Evolutionary conservation across 441 rosid species (phyloP).

Genomic region (Manihot esculenta): DNA sequence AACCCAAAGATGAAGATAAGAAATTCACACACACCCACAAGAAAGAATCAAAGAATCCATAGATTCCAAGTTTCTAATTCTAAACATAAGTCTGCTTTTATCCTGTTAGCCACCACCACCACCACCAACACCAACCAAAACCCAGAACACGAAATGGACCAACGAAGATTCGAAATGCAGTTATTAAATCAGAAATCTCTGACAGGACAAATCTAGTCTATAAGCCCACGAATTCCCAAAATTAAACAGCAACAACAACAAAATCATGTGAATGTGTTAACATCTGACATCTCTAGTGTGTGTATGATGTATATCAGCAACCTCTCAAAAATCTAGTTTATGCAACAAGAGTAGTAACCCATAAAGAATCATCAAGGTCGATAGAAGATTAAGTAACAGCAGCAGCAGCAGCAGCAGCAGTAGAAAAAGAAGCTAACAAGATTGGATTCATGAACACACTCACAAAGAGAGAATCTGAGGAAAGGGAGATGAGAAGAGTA

Average conservation of each 20-base stretch:
- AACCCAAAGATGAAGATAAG: slow-evolving; percentile 32
- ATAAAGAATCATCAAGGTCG: neutral
- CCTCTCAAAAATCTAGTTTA: neutral
- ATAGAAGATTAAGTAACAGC: too few species aligned
- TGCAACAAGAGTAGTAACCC: neutral
- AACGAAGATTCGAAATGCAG: slow-evolving; percentile 39
- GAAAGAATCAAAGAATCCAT: slow-evolving; percentile 45
- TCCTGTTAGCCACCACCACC: slow-evolving; percentile 29
- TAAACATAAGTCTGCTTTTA: slow-evolving; percentile 26
- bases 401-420: slow-evolving; percentile 2
- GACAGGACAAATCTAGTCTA: slow-evolving; percentile 25
- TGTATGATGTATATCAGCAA: neutral
- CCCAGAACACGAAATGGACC: slow-evolving; percentile 37
- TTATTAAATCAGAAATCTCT: slow-evolving; percentile 29
- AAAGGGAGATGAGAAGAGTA: slow-evolving; percentile 48
- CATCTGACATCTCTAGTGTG: neutral
- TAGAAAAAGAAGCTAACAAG: slow-evolving; percentile 24
- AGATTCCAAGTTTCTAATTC: slow-evolving; percentile 44
- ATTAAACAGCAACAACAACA: slow-evolving; percentile 19
- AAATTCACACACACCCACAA: slow-evolving; percentile 29
- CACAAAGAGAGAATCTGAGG: slow-evolving; percentile 38
- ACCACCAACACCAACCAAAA: slow-evolving; percentile 24
- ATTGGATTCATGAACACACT: slow-evolving; percentile 39
- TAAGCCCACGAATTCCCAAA: slow-evolving; percentile 28
- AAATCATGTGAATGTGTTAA: neutral